Conservation (phyloP, 1,284 basidiomycete species). For the Lentinula novae-zelandiae region DNA sequence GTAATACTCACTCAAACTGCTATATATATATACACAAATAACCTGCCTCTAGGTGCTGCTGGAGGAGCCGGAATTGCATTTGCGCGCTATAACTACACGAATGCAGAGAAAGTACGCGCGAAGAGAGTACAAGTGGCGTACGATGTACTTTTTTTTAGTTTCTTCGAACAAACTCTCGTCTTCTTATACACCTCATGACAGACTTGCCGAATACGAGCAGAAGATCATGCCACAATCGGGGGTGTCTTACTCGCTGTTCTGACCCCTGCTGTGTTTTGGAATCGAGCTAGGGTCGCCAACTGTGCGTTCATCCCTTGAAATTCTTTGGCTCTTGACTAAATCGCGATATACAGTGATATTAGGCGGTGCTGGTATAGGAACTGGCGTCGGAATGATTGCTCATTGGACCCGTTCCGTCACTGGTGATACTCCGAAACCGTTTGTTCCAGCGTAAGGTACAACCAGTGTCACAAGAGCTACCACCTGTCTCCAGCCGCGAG, state of each 20-base stretch:
- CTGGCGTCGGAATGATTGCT: conserved; percentile 50
- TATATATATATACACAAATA: neutral
- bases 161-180: neutral
- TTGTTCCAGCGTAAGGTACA: neutral
- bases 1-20: conserved; percentile 11
- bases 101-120: conserved; percentile 28
- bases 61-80: conserved; percentile 32
- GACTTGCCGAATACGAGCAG: conserved; percentile 52
- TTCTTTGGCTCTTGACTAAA: neutral
- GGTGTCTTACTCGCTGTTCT: conserved; percentile 56
- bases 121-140: conserved; percentile 42
- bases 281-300: conserved; percentile 50
- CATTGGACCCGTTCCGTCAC: conserved; percentile 46
- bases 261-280: conserved; percentile 67
- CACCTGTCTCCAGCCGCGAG: too few species aligned
- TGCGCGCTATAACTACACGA: conserved; percentile 33
- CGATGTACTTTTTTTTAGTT: conserved; percentile 38
- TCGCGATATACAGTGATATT: conserved; percentile 47
- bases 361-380: conserved; percentile 67
- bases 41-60: conserved; percentile 25
- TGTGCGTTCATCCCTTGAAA: conserved; percentile 34
- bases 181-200: conserved; percentile 22
- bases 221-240: conserved; percentile 72
- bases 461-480: too few species aligned
- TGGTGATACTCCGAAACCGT: conserved; percentile 4